Evolutionary conservation across 1,284 basidiomycete species (phyloP), one percentile per base, ranked within the genome.

Genomic region (Takashimella koratensis): DNA sequence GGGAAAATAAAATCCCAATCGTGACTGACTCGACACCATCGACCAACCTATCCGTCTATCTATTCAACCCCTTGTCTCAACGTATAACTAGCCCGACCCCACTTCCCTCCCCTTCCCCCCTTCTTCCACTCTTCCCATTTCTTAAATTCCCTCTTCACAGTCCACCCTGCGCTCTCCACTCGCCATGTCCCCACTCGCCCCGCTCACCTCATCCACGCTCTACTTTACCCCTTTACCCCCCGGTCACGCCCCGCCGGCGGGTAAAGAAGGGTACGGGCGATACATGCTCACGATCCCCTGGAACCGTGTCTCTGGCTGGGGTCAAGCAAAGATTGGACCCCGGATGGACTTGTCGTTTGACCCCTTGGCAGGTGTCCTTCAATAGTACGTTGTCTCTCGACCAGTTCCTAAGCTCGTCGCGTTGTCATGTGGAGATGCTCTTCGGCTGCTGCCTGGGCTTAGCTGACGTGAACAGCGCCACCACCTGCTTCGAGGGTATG

Each of bases 401-500:
- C 6, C 13, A 19, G 8, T 19, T 16, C 30, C 6, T n/a, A 24
- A 12, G 8, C 21, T 11, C 48, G 20, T 12, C n/a, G n/a, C n/a
- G n/a, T n/a, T n/a, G n/a, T n/a, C n/a, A n/a, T n/a, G n/a, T n/a
- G n/a, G n/a, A n/a, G n/a, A n/a, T n/a, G n/a, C n/a, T n/a, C n/a
- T n/a, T n/a, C n/a, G n/a, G n/a, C n/a, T n/a, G n/a, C n/a, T n/a
- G 4, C n/a, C 6, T n/a, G 42, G 42, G n/a, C 21, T 16, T 44
- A 21, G 30, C 30, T 39, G 8, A 11, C 4, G 24, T 5, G 6
- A 10, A n/a, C 45, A 60, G 59, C 50, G 73, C 73, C 16, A 67
- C 70, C 12, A 73, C 71, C 20, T 74, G 73, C 55, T 74, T 74
- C 49, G 73, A 74, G 62, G 73, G 73, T n/a, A 74, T 74, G 73